phyloP scores from a whole-genome alignment of 2,329 filamentous ascomycete genomes.

The Trichoderma brevicompactum region DNA sequence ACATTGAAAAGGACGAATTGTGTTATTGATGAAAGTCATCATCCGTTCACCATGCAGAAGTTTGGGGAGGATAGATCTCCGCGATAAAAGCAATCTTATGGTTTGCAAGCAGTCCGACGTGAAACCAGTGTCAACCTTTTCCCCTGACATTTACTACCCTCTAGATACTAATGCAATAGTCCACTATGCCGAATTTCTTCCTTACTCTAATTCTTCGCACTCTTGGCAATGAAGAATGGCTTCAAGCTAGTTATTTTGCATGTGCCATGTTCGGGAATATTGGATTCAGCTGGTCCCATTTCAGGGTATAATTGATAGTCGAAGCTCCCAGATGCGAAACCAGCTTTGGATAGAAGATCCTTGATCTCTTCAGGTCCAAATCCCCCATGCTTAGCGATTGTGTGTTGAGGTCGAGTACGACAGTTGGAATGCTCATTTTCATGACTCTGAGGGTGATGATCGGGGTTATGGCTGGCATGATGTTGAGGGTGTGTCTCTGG shows the following conservation, averaged over 20 bases:
- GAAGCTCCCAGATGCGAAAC: slow-evolving; percentile 8
- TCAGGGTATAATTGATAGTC: slow-evolving; percentile 12
- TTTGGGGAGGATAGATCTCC: no score
- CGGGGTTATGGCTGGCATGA: background rate
- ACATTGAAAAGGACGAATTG: no score
- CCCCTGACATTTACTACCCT: no score
- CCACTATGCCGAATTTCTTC: background rate
- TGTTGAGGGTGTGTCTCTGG: slow-evolving; percentile 4
- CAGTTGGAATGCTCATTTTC: background rate
- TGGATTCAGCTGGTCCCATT: background rate
- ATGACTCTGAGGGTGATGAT: background rate
- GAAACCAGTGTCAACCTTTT: no score
- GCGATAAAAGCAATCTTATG: no score
- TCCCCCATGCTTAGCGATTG: slow-evolving; percentile 9
- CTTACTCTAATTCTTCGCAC: background rate
- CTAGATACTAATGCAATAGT: no score
- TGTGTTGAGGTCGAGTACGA: background rate
- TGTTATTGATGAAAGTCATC: no score
- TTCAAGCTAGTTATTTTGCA: background rate
- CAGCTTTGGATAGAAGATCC: slow-evolving; percentile 1
- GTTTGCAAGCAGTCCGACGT: no score
- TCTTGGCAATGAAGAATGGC: slow-evolving; percentile 21
- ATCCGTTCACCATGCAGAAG: no score
- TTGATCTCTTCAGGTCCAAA: slow-evolving; percentile 16
- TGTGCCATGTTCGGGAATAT: background rate